phyloP scores from a whole-genome alignment of 805 yeast species.

The Grigorovia jiainica region DNA sequence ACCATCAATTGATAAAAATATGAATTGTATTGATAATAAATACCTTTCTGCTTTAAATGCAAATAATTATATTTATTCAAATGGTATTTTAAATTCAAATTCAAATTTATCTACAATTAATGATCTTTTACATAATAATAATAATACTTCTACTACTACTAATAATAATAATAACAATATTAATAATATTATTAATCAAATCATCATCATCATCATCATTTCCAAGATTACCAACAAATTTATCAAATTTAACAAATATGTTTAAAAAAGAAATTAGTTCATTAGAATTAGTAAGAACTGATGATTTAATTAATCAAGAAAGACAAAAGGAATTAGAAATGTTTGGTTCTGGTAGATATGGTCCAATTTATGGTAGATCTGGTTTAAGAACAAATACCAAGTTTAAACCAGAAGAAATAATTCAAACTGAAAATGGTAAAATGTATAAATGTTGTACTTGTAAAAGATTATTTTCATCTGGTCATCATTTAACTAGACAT shows the following conservation, averaged over 20 bases:
- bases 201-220: no score
- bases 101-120: no score
- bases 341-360: no score
- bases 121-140: no score
- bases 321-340: neutral
- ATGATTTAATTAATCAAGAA: neutral
- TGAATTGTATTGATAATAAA: no score
- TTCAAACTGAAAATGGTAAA: conserved; percentile 26
- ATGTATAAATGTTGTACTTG: conserved; percentile 27
- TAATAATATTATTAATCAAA: no score
- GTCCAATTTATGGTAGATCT: neutral
- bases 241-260: no score
- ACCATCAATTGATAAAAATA: neutral
- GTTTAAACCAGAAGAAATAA: conserved; percentile 22
- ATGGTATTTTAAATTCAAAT: no score
- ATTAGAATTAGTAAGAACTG: neutral
- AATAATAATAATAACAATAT: no score
- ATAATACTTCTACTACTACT: no score
- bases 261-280: neutral
- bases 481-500: conserved; percentile 30
- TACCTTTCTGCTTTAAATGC: no score
- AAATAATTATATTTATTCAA: neutral
- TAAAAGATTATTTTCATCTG: conserved; percentile 26
- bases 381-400: conserved; percentile 1
- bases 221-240: no score